Evolutionary conservation across 306 rosid species (phyloP), one percentile per base, ranked within the genome.

Genomic region (Rosa multiflora): DNA sequence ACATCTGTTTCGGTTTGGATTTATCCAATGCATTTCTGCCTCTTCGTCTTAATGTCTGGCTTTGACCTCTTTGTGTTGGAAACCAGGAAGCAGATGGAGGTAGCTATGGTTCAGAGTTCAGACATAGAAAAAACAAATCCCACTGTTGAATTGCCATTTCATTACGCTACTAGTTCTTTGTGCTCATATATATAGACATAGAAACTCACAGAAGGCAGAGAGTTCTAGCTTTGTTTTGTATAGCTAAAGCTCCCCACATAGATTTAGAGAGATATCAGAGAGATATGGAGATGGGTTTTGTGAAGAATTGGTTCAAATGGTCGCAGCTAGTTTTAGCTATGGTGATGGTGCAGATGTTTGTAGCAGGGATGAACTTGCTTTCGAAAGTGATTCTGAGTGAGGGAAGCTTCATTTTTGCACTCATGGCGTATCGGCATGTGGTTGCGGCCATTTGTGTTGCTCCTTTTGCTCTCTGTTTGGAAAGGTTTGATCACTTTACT

Each of bases 401-500:
- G 1, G 97, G 94, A 43, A 82, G 89, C 29, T 93, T 88, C 82
- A 79, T 91, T 13, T 91, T 89, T 72, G 78, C 94, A 9, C 89
- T 91, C 71, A 67, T 88, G 79, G 82, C 90, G 0, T 91, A 93
- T 73, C 86, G 94, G 7, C 90, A 89, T 12, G 4, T 79, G 14
- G 90, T 93, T 73, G 94, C 90, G 23, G 87, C 97, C 4, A 2
- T 93, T 3, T 87, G 86, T 76, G 93, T 93, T 74, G 89, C 87
- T 7, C 93, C 97, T 11, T 83, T 91, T 71, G 98, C 94, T 15
- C 78, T 91, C 48, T 87, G 74, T 53, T 81, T 88, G 46, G 94
- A 93, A 81, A 87, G 93, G 97, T 84, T 58, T 40, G 0, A 17
- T 44, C 1, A 8, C 29, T 69, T 66, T 73, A 12, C 1, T 10